phyloP scores from a whole-genome alignment of 805 yeast species.

The Wickerhamomyces hampshirensis region DNA sequence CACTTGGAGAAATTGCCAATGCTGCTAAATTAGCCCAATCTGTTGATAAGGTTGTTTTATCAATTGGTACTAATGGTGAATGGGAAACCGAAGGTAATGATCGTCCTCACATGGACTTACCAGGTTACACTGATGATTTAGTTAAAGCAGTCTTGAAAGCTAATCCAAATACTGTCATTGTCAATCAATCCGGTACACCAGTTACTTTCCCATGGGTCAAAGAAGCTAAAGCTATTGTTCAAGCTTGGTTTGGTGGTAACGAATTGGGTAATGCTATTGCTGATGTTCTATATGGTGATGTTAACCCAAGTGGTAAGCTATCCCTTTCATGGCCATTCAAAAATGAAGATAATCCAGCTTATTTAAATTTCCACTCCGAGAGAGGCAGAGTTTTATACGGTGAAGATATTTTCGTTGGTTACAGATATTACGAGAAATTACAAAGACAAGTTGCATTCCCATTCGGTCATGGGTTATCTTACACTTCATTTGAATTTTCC shows the following conservation, averaged over 20 bases:
- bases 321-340: slow-evolving; percentile 50
- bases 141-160: slow-evolving; percentile 41
- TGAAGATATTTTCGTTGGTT: slow-evolving; percentile 63
- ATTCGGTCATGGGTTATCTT: slow-evolving; percentile 61
- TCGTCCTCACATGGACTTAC: slow-evolving; percentile 46
- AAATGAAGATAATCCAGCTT: slow-evolving; percentile 53
- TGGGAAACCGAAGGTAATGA: slow-evolving; percentile 64
- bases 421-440: slow-evolving; percentile 52
- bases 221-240: slow-evolving; percentile 40
- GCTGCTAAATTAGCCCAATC: slow-evolving; percentile 46
- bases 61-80: slow-evolving; percentile 48
- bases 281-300: slow-evolving; percentile 56
- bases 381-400: slow-evolving; percentile 55
- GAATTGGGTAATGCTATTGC: slow-evolving; percentile 59
- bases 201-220: slow-evolving; percentile 52
- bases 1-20: slow-evolving; percentile 28
- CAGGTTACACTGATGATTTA: slow-evolving; percentile 44
- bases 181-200: slow-evolving; percentile 61
- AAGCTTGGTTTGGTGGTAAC: slow-evolving; percentile 58
- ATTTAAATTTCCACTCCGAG: slow-evolving; percentile 44
- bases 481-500: slow-evolving; percentile 42
- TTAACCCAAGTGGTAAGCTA: slow-evolving; percentile 56
- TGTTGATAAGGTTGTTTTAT: slow-evolving; percentile 49
- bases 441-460: slow-evolving; percentile 48
- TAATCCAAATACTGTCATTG: slow-evolving; percentile 48